Percentiles rank a stretch among this genome's conserved stretches.
Conservation (phyloP, 2,329 filamentous ascomycete genomes). For the Cucurbitaria berberidis region DNA sequence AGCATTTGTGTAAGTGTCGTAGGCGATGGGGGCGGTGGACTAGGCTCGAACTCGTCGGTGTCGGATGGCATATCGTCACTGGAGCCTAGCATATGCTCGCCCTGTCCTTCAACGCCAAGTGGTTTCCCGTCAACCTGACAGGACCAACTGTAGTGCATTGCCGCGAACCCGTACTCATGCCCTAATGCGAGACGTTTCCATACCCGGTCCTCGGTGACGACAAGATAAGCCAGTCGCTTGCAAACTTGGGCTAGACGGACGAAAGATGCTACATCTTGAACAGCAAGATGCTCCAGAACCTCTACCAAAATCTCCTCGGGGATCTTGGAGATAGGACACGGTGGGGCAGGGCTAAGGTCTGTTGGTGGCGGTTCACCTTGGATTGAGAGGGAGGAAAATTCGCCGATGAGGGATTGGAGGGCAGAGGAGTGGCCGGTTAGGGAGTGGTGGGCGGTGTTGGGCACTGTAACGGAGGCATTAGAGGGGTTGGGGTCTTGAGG, state of each 20-base stretch:
- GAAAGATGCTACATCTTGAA: slow-evolving; percentile 77
- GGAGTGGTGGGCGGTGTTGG: slow-evolving; percentile 64
- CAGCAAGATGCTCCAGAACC: slow-evolving; percentile 74
- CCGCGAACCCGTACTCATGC: slow-evolving; percentile 75
- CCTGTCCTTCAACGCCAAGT: slow-evolving; percentile 44
- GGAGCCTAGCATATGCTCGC: slow-evolving; percentile 38
- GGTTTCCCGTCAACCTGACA: slow-evolving; percentile 63
- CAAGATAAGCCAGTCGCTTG: slow-evolving; percentile 83
- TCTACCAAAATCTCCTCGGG: slow-evolving; percentile 86
- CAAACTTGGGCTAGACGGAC: slow-evolving; percentile 79
- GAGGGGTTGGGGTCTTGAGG: slow-evolving; percentile 55
- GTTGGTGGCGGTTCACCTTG: slow-evolving; percentile 69
- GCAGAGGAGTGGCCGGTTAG: slow-evolving; percentile 62
- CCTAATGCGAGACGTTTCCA: slow-evolving; percentile 81
- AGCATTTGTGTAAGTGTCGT: slow-evolving; percentile 40
- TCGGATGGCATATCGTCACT: slow-evolving; percentile 16
- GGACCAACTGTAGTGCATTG: slow-evolving; percentile 82
- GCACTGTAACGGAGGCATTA: slow-evolving; percentile 59
- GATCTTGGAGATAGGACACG: slow-evolving; percentile 78
- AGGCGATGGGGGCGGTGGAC: slow-evolving; percentile 8
- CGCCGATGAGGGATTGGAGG: slow-evolving; percentile 72
- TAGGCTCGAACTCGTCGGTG: slow-evolving; percentile 18
- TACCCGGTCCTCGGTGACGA: slow-evolving; percentile 81
- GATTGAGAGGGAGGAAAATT: slow-evolving; percentile 75
- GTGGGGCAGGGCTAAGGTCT: slow-evolving; percentile 73